Percentiles rank a stretch among this genome's conserved stretches.
Evolutionary conservation across 108 stramenopile species (phyloP).

Genomic region (Aureococcus anophagefferens): DNA sequence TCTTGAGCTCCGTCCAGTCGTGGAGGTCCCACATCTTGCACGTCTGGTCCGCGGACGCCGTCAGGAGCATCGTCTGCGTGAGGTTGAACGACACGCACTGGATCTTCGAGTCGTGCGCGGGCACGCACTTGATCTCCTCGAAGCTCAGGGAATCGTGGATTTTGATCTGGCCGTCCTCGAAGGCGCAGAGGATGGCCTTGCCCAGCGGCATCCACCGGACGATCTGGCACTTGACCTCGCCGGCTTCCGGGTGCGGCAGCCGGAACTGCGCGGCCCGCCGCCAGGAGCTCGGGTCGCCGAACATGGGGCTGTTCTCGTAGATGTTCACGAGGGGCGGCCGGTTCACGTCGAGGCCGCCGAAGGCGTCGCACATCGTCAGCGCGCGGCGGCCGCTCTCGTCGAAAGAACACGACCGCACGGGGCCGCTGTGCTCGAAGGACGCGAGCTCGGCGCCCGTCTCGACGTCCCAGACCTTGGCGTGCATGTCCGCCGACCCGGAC

Average conservation of each 20-base stretch:
- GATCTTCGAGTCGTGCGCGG: conserved; percentile 80
- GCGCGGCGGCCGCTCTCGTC: neutral
- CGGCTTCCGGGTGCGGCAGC: conserved; percentile 69
- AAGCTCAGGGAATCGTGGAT: conserved; percentile 80
- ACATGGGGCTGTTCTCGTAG: neutral
- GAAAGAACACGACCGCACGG: conserved; percentile 62
- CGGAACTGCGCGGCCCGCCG: conserved; percentile 33
- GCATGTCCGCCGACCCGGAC: conserved; percentile 41
- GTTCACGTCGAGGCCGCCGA: neutral
- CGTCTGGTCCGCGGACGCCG: conserved; percentile 83
- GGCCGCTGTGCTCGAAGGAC: conserved; percentile 75
- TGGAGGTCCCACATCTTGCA: conserved; percentile 85
- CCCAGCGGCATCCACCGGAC: conserved; percentile 79
- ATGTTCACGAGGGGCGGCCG: neutral
- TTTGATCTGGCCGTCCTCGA: conserved; percentile 80
- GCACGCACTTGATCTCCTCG: conserved; percentile 60
- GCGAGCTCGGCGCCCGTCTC: conserved; percentile 77
- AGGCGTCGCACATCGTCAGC: neutral
- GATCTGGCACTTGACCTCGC: conserved; percentile 70
- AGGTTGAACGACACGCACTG: conserved; percentile 79
- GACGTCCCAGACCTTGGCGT: conserved; percentile 61
- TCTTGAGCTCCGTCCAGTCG: conserved; percentile 72
- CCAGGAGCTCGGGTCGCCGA: neutral
- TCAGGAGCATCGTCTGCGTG: conserved; percentile 88
- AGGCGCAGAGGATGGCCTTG: conserved; percentile 76